Evolutionary conservation across 192 early-diverging fungal species (phyloP), one percentile per base, ranked within the genome.

Genomic region (Gaertneriomyces sp.): DNA sequence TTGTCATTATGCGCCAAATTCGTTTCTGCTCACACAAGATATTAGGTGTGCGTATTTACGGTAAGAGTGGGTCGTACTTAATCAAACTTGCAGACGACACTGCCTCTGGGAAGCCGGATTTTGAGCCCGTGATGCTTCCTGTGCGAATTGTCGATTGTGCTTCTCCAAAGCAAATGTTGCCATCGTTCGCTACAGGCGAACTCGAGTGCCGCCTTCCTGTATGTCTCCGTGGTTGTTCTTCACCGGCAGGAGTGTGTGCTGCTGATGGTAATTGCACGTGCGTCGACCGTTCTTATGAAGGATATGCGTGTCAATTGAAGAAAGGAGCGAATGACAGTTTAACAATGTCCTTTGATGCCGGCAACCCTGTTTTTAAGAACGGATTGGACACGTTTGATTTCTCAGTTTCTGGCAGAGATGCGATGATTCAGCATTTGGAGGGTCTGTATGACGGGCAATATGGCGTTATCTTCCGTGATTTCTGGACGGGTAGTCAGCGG

Each of bases 221-320:
- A 6, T 51, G 5, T 51, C n/a, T 51, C 20, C 20, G n/a, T 51
- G n/a, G 49, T 6, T n/a, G 68, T 62, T 61, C 58, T 16, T 41
- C 66, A 6, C 20, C 59, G 0, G 68, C 68, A n/a, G 68, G 68
- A 16, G 39, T 43, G 42, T 69, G 68, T 44, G 60, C 53, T 11
- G 59, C 49, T 6, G 68, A 69, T 40, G 68, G 68, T 5, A 61
- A 69, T 45, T 69, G 68, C 53, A 56, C 12, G 5, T 69, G 68
- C 60, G 40, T 60, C 14, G 58, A 69, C 51, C 8, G 51, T 8
- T 10, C 16, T 1, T 69, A 69, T 43, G 68, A 69, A 43, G 68
- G 68, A 42, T 19, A 62, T 40, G n/a, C 47, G 0, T 69, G 68
- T 38, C 50, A 47, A 45, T 41, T 69, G 40, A 52, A 42, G 17